Conservation (phyloP, 345 rosid genomes). For the Eutrema japonicum region DNA sequence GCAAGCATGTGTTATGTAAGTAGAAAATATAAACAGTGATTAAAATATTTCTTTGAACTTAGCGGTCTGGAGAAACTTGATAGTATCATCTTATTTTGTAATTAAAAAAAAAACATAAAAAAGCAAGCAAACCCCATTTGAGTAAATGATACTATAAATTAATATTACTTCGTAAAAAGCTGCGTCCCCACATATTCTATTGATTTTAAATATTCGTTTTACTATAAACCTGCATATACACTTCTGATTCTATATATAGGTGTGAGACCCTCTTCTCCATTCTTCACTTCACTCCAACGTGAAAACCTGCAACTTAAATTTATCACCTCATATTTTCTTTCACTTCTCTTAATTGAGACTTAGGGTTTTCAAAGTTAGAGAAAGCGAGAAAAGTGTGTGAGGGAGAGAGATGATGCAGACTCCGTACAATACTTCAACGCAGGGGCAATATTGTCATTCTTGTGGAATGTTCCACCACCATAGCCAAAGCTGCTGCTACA, state of each 20-base stretch:
- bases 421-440: constrained; percentile 45
- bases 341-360: constrained; percentile 7
- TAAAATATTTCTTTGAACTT: not conserved
- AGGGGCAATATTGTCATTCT: constrained; percentile 45
- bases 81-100: constrained; percentile 26
- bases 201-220: constrained; percentile 38
- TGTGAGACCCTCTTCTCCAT: constrained; percentile 39
- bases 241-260: constrained; percentile 43
- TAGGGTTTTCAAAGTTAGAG: constrained; percentile 24
- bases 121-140: constrained; percentile 30
- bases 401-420: constrained; percentile 45
- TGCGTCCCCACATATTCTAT: constrained; percentile 43
- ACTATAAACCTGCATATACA: constrained; percentile 41
- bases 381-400: not conserved
- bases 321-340: constrained; percentile 11
- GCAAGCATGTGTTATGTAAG: constrained; percentile 23
- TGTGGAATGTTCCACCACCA: constrained; percentile 48
- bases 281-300: constrained; percentile 40
- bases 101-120: constrained; percentile 6
- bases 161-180: constrained; percentile 40
- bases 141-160: constrained; percentile 23
- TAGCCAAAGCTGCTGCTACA: constrained; percentile 40
- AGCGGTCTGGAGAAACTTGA: constrained; percentile 13
- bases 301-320: constrained; percentile 21
- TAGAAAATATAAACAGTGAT: not conserved